Percentiles rank a stretch among this genome's conserved stretches.
Evolutionary conservation across 1,284 basidiomycete genomes (phyloP).

Genomic region (Trichosporon coremiiforme): DNA sequence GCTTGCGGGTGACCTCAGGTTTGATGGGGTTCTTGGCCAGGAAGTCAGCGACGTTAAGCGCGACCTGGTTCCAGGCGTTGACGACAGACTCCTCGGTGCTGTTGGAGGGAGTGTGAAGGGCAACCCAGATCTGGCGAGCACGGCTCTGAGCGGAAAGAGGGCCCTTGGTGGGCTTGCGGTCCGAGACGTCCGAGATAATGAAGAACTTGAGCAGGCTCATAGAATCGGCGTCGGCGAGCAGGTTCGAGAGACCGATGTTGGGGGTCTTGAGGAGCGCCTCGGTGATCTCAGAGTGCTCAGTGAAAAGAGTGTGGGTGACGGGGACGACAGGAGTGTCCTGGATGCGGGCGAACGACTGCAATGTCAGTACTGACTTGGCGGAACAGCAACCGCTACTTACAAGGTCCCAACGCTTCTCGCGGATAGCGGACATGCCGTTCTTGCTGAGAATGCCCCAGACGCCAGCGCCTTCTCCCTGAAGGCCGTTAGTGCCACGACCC

Average conservation of each 20-base stretch:
- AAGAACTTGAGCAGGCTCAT: constrained; percentile 69
- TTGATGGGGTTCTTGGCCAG: constrained; percentile 62
- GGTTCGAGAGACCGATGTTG: constrained; percentile 62
- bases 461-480: constrained; percentile 62
- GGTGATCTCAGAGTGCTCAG: constrained; percentile 76
- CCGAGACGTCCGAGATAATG: constrained; percentile 78
- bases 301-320: constrained; percentile 65
- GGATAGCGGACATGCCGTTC: constrained; percentile 69
- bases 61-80: constrained; percentile 65
- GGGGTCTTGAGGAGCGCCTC: constrained; percentile 72
- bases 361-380: constrained; percentile 5
- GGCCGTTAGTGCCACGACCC: constrained; percentile 58
- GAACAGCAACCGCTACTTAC: constrained; percentile 58
- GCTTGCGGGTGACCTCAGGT: constrained; percentile 75
- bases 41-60: constrained; percentile 73
- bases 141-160: constrained; percentile 61
- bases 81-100: constrained; percentile 60
- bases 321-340: constrained; percentile 47
- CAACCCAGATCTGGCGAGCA: constrained; percentile 72
- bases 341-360: constrained; percentile 51
- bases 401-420: constrained; percentile 77
- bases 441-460: constrained; percentile 83
- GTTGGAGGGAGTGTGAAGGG: constrained; percentile 64
- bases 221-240: constrained; percentile 63
- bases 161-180: constrained; percentile 63